Evolutionary conservation across 257 asterid genomes (phyloP).

Genomic region (Rubia yunnanensis): DNA sequence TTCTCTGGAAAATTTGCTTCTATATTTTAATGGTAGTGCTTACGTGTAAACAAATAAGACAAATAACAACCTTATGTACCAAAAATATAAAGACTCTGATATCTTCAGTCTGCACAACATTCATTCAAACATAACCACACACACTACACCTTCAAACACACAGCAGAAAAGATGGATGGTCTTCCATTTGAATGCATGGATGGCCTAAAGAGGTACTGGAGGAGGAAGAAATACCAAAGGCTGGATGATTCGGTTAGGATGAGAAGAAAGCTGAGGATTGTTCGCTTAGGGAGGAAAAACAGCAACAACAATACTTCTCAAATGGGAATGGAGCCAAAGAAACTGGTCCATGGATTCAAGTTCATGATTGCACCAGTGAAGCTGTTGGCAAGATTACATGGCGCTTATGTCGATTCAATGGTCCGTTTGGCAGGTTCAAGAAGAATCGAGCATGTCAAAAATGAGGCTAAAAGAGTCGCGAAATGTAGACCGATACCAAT

Average conservation of each 20-base stretch:
- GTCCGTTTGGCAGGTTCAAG: constrained; percentile 14
- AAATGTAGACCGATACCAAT: constrained; percentile 10
- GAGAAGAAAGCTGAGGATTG: constrained; percentile 14
- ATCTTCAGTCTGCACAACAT: too few species aligned
- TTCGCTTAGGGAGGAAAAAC: constrained; percentile 6
- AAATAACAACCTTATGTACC: too few species aligned
- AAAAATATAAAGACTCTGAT: too few species aligned
- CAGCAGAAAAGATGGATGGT: constrained; percentile 8
- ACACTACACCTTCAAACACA: not conserved
- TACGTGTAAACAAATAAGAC: too few species aligned
- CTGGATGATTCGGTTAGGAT: constrained; percentile 6
- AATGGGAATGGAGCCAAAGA: constrained; percentile 1
- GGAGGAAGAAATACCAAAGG: constrained; percentile 17
- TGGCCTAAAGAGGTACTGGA: constrained; percentile 14
- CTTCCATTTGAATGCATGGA: constrained; percentile 10
- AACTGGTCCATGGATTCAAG: not conserved
- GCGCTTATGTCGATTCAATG: constrained; percentile 19
- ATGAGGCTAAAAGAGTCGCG: constrained; percentile 7
- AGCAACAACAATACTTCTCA: too few species aligned
- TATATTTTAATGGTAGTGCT: too few species aligned
- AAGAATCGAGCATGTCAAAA: not conserved
- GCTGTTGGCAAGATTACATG: constrained; percentile 15
- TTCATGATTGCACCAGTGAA: too few species aligned
- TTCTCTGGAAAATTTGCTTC: too few species aligned
- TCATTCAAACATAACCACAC: too few species aligned